phyloP scores from a whole-genome alignment of 345 rosid species.

The Brassica incana region DNA sequence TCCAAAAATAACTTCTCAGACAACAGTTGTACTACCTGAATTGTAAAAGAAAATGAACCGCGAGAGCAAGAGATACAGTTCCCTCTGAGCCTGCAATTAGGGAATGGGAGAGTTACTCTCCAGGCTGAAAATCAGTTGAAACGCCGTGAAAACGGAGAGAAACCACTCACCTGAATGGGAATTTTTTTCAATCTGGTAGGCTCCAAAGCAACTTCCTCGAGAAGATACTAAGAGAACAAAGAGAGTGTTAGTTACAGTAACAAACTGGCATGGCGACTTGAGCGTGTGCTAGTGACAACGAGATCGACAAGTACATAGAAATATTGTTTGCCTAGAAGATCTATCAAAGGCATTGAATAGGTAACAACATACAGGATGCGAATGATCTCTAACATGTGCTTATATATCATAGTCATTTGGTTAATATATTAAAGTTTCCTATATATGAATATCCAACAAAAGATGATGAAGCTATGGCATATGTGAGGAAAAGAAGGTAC shows the following conservation, averaged over 20 bases:
- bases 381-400: not conserved
- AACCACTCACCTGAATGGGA: conserved; percentile 67
- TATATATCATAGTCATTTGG: not conserved
- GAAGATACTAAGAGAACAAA: conserved; percentile 66
- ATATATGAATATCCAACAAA: conserved; percentile 4
- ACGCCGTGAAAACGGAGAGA: not conserved
- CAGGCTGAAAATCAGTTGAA: conserved; percentile 13
- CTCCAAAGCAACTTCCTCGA: conserved; percentile 82
- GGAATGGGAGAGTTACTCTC: not conserved
- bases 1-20: not conserved
- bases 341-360: conserved; percentile 6
- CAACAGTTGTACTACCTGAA: conserved; percentile 53
- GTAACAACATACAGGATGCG: not conserved
- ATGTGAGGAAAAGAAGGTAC: conserved; percentile 42
- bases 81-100: conserved; percentile 75
- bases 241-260: conserved; percentile 14
- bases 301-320: not conserved
- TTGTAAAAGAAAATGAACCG: conserved; percentile 90
- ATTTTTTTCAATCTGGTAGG: conserved; percentile 62
- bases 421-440: not conserved
- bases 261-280: not conserved
- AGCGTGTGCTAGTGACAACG: not conserved
- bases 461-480: not conserved
- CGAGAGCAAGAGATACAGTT: conserved; percentile 76
- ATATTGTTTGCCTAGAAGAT: conserved; percentile 9